Evolutionary conservation across 2,329 filamentous ascomycete species (phyloP), one percentile per base, ranked within the genome.

Genomic region (Hypoxylon sp.): DNA sequence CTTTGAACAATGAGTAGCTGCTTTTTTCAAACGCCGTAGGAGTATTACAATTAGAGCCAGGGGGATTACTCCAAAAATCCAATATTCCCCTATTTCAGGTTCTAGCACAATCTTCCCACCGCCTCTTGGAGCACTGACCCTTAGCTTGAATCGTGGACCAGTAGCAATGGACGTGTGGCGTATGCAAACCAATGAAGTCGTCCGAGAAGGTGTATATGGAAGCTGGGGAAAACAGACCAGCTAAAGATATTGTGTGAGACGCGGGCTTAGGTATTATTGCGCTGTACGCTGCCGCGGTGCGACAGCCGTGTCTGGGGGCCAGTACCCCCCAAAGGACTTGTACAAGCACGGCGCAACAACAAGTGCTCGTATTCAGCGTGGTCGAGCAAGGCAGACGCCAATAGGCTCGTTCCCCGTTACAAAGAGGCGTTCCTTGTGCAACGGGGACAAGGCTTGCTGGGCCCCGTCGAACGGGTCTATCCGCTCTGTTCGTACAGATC

Each of bases 361-460:
- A 72, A 72, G 73, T 62, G 72, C 76, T 79, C 77, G 77, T 79
- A 79, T 79, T 78, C 76, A 77, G 67, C 64, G 70, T 70, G 63
- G 70, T 68, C 67, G 59, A 70, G 68, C 68, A 72, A 70, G 70
- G 63, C 66, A 65, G 68, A 77, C 73, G 71, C 77, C 77, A 79
- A 79, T 79, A 74, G 76, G 74, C 73, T 71, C 61, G 70, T 70
- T 78, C 75, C 74, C 75, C 75, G 76, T 76, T 72, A 75, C 68
- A 76, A 73, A 74, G 75, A 77, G 77, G 76, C 76, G 76, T 72
- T 77, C 72, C 71, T 74, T 77, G 77, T 79, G 72, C 75, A 67
- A 79, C 76, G 66, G 70, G 67, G 65, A 69, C 71, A 69, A 73
- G 68, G 71, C 65, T 73, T 62, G 63, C 70, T 71, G 57, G 68